Conservation (phyloP, 768 basidiomycete genomes). For the Psilocybe cubensis region DNA sequence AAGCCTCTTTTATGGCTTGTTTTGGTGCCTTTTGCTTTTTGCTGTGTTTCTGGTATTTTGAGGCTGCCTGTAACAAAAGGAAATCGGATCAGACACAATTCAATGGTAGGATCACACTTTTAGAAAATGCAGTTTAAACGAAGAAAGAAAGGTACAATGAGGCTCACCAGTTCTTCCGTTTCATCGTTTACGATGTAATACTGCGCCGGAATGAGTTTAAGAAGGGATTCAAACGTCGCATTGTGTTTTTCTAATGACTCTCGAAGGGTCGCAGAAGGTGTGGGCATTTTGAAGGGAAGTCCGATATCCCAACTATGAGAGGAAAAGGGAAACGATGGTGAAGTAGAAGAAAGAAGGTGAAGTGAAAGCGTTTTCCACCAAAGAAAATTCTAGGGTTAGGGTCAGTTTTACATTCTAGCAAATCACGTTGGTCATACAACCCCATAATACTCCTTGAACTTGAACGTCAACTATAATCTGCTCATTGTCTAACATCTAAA, state of each 20-base stretch:
- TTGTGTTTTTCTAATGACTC: slow-evolving; percentile 84
- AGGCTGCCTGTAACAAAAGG: slow-evolving; percentile 43
- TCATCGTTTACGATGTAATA: slow-evolving; percentile 80
- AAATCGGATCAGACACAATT: background rate
- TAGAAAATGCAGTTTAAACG: too few relatives aligned
- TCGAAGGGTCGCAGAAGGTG: slow-evolving; percentile 49
- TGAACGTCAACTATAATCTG: background rate
- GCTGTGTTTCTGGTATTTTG: slow-evolving; percentile 85
- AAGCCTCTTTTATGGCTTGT: slow-evolving; percentile 86
- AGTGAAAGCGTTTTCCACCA: background rate
- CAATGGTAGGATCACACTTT: too few relatives aligned
- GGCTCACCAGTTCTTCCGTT: slow-evolving; percentile 64
- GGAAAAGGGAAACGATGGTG: slow-evolving; percentile 1
- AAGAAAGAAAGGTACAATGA: too few relatives aligned
- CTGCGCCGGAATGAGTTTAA: slow-evolving; percentile 87
- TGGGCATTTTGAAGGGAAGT: slow-evolving; percentile 48
- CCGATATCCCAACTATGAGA: too few relatives aligned
- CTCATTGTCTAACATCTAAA: too few relatives aligned
- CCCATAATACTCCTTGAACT: too few relatives aligned
- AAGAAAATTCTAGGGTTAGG: slow-evolving; percentile 20
- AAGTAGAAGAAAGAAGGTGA: slow-evolving; percentile 4
- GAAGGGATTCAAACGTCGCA: slow-evolving; percentile 78
- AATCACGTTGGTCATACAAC: background rate
- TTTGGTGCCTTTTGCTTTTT: slow-evolving; percentile 84
- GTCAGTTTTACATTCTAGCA: background rate